These are phyloP conservation scores for Cutaneotrichosporon cavernicola DNA, from an alignment of 1,284 basidiomycete genomes.

Conservation along the genomic window DNA sequence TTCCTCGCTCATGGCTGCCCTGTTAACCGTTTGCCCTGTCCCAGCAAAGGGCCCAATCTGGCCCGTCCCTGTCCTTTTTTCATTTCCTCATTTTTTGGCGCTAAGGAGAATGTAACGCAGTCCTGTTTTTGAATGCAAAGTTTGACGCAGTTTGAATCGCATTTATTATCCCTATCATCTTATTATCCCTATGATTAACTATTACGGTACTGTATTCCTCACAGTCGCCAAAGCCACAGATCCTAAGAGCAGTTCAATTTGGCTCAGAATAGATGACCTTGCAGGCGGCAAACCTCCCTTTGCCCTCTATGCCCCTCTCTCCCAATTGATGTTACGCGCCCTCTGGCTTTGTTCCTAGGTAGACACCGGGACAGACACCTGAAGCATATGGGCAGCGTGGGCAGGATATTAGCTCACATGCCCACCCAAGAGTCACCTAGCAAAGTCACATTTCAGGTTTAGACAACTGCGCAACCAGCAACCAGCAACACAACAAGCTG, in stretches of 20 bases:
- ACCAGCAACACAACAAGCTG: slow-evolving; percentile 1
- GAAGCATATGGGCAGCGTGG: too few species aligned
- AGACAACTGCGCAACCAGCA: background rate
- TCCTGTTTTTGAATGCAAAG: background rate
- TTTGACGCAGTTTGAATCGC: background rate
- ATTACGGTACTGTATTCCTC: too few species aligned
- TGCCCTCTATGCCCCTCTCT: background rate
- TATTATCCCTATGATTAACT: too few species aligned
- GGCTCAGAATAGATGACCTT: too few species aligned
- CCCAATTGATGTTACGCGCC: background rate
- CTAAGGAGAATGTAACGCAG: background rate
- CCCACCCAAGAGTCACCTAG: background rate
- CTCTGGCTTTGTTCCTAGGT: background rate
- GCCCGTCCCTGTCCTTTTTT: background rate
- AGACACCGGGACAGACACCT: too few species aligned
- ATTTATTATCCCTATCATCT: too few species aligned
- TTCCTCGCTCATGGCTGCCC: background rate
- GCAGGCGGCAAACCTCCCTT: too few species aligned
- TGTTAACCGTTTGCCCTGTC: background rate
- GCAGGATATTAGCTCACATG: background rate
- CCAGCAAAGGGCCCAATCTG: background rate
- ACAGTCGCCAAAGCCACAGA: too few species aligned
- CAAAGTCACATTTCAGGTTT: background rate
- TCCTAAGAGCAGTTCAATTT: too few species aligned
- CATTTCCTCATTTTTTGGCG: background rate